Percentiles rank a stretch among this genome's conserved stretches.
phyloP scores from a whole-genome alignment of 2,329 filamentous ascomycete species.

The Amauroascus verrucosus region DNA sequence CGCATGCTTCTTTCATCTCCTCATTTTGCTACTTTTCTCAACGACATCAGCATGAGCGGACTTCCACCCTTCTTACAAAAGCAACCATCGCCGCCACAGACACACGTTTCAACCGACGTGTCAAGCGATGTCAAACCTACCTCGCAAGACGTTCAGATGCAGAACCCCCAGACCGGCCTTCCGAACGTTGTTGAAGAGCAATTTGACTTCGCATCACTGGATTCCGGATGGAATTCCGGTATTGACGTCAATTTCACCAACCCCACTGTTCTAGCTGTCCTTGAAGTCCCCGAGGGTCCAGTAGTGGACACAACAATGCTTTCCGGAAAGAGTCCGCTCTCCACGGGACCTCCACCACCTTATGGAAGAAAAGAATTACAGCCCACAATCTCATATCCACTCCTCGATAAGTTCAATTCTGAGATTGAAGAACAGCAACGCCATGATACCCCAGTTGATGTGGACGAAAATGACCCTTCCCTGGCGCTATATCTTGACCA shows the following conservation, averaged over 20 bases:
- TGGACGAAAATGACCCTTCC: conserved; percentile 46
- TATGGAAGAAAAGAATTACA: conserved; percentile 43
- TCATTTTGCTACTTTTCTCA: conserved; percentile 72
- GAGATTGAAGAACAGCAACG: conserved; percentile 17
- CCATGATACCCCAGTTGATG: conserved; percentile 35
- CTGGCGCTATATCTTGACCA: conserved; percentile 43
- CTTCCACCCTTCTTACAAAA: conserved; percentile 30
- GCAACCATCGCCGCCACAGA: conserved; percentile 29
- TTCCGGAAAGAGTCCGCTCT: conserved; percentile 59
- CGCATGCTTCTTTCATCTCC: conserved; percentile 70
- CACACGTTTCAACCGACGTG: conserved; percentile 41
- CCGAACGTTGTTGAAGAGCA: conserved; percentile 71
- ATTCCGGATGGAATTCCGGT: conserved; percentile 36
- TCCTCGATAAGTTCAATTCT: conserved; percentile 15
- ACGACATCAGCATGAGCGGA: conserved; percentile 56
- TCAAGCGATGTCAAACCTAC: conserved; percentile 60
- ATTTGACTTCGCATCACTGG: conserved; percentile 63
- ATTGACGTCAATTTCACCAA: conserved; percentile 38
- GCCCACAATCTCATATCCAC: conserved; percentile 38
- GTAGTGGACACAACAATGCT: conserved; percentile 50
- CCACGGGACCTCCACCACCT: conserved; percentile 38
- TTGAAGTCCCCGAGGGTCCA: conserved; percentile 59
- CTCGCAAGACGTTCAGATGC: conserved; percentile 46
- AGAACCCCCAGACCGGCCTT: conserved; percentile 59
- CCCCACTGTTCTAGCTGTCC: conserved; percentile 52